A percentile compares a stretch with the other conserved stretches of the same genome.
Conservation (phyloP, 2,329 filamentous ascomycete genomes). For the Neonectria neomacrospora region DNA sequence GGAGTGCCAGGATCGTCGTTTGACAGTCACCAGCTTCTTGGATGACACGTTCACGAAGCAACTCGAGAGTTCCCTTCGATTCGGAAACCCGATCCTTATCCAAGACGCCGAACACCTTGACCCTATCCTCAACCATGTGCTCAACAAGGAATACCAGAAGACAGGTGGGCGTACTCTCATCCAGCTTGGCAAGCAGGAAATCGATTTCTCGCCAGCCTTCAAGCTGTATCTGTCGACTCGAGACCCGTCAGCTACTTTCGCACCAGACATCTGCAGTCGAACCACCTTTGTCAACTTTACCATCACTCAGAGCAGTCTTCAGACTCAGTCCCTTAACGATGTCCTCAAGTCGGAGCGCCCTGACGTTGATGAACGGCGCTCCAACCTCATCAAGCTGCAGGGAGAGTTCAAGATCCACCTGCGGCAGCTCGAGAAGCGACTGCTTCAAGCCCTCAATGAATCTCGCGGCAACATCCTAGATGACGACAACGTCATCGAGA, state of each 20-base stretch:
- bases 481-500: conserved; percentile 98
- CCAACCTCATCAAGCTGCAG: conserved; percentile 98
- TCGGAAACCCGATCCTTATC: conserved; percentile 98
- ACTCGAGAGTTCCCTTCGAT: conserved; percentile 93
- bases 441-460: conserved; percentile 95
- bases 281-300: conserved; percentile 99
- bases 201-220: conserved; percentile 98
- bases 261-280: conserved; percentile 96
- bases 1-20: conserved; percentile 90
- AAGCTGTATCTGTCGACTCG: conserved; percentile 94
- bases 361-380: conserved; percentile 94
- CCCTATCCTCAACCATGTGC: conserved; percentile 95
- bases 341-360: conserved; percentile 97
- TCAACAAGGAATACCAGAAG: conserved; percentile 99
- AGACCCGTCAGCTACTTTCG: conserved; percentile 94
- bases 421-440: conserved; percentile 90
- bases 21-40: conserved; percentile 97
- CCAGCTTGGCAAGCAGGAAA: conserved; percentile 97
- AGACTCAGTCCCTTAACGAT: conserved; percentile 97
- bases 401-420: conserved; percentile 99
- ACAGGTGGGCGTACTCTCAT: conserved; percentile 98
- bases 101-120: conserved; percentile 98
- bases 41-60: conserved; percentile 99
- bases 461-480: conserved; percentile 98
- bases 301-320: conserved; percentile 97